Evolutionary conservation across 495 filamentous ascomycete species (phyloP).

Genomic region (Gamarada debralockiae): DNA sequence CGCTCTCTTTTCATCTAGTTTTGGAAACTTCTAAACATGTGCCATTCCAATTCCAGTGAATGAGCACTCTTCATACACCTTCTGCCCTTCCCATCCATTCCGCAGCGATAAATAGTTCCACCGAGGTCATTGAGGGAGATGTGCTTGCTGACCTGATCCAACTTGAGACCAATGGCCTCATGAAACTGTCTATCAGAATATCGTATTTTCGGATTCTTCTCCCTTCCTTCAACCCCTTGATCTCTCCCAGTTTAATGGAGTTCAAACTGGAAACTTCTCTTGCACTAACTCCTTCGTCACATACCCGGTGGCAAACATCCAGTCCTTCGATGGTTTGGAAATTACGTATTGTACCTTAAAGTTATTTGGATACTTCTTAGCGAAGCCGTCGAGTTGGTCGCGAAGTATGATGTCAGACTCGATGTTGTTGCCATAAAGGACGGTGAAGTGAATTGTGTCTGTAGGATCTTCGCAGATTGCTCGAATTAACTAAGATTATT

Average conservation of each 20-base stretch:
- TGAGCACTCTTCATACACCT: conserved; percentile 6
- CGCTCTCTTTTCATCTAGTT: too few relatives aligned
- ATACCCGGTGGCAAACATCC: conserved; percentile 29
- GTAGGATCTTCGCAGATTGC: conserved; percentile 46
- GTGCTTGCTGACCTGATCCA: conserved; percentile 33
- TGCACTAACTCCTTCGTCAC: conserved; percentile 31
- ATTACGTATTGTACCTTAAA: conserved; percentile 46
- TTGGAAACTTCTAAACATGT: too few relatives aligned
- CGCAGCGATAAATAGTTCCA: conserved; percentile 40
- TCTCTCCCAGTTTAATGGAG: conserved; percentile 12
- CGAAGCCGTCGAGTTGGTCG: conserved; percentile 44
- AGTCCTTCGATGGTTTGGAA: conserved; percentile 29
- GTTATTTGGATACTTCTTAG: conserved; percentile 32
- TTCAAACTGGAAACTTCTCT: conserved; percentile 37
- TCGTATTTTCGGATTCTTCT: conserved; percentile 17
- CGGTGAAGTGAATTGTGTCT: conserved; percentile 43
- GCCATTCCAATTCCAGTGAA: conserved; percentile 8
- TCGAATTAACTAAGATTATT: conserved; percentile 42
- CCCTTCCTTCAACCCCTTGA: background rate
- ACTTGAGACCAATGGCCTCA: conserved; percentile 45
- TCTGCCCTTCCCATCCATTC: conserved; percentile 7
- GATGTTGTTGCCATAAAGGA: conserved; percentile 58
- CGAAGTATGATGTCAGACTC: conserved; percentile 67
- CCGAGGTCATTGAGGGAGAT: conserved; percentile 44
- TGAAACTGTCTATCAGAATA: conserved; percentile 39